A percentile compares a stretch with the other conserved stretches of the same genome.
These are phyloP conservation scores for Trichocladium uniseriatum DNA, from an alignment of 495 filamentous ascomycete species.

Conservation along the genomic window DNA sequence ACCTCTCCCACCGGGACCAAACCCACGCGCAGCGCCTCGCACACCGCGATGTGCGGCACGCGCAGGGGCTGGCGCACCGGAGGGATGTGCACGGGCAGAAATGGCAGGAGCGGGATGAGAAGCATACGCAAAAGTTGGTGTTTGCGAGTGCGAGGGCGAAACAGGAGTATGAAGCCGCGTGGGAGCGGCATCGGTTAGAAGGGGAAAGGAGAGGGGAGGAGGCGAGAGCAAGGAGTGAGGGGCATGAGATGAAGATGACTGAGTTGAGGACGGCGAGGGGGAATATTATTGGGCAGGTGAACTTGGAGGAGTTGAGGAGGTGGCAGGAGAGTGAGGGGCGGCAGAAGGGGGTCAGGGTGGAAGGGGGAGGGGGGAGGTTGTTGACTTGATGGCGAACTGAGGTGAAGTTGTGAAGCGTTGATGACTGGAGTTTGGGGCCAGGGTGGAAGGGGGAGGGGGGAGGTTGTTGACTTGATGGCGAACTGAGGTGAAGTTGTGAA, in stretches of 20 bases:
- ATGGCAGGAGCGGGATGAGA: not conserved
- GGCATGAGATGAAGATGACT: conserved; percentile 18
- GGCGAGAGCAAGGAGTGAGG: conserved; percentile 7
- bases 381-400: not conserved
- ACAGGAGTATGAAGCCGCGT: not conserved
- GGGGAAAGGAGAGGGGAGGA: not conserved
- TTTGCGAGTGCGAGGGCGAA: conserved; percentile 3
- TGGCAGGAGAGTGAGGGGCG: conserved; percentile 14
- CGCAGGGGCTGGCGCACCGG: conserved; percentile 8
- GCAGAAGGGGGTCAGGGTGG: not conserved
- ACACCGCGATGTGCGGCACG: conserved; percentile 11
- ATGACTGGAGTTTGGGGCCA: not conserved
- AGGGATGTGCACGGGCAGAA: conserved; percentile 5
- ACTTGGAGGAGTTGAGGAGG: conserved; percentile 20
- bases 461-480: not conserved
- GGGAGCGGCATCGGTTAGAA: not conserved
- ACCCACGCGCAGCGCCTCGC: conserved; percentile 7
- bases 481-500: not conserved
- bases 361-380: not conserved
- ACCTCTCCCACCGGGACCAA: conserved; percentile 7
- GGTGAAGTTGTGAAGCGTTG: not conserved
- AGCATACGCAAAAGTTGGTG: conserved; percentile 1
- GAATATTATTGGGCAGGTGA: conserved; percentile 21
- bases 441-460: not conserved
- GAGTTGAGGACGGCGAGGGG: conserved; percentile 18